These are phyloP conservation scores for Diaporthe aspalathi DNA, from an alignment of 2,329 filamentous ascomycete species.

Conservation along the genomic window DNA sequence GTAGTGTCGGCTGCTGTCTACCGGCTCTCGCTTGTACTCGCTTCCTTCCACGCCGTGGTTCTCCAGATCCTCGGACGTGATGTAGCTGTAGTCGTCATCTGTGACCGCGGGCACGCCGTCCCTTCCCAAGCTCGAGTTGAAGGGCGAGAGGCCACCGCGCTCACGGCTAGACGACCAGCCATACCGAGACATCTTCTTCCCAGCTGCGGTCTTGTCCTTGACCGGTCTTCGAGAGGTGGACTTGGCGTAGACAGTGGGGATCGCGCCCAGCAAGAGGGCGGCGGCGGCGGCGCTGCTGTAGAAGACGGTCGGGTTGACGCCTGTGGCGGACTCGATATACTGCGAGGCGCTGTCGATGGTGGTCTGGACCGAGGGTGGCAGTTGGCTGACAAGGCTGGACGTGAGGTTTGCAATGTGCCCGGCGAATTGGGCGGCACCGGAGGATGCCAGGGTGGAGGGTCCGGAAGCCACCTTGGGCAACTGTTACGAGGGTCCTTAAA, in stretches of 20 bases:
- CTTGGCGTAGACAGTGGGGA: slow-evolving; percentile 51
- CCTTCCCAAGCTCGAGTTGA: slow-evolving; percentile 55
- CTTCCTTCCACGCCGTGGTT: slow-evolving; percentile 52
- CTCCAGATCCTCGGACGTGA: slow-evolving; percentile 80
- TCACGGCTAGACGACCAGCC: slow-evolving; percentile 60
- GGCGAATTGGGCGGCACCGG: slow-evolving; percentile 63
- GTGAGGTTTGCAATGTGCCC: slow-evolving; percentile 65
- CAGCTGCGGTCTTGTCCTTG: slow-evolving; percentile 41
- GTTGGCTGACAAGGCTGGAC: slow-evolving; percentile 52
- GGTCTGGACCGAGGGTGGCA: slow-evolving; percentile 59
- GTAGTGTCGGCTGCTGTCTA: slow-evolving; percentile 30
- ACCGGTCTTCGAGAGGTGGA: slow-evolving; percentile 42
- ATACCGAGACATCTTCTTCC: slow-evolving; percentile 62
- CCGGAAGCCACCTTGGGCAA: slow-evolving; percentile 71
- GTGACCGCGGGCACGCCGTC: slow-evolving; percentile 70
- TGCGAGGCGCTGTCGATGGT: slow-evolving; percentile 67
- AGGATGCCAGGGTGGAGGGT: slow-evolving; percentile 66
- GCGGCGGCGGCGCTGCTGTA: slow-evolving; percentile 64
- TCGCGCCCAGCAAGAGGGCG: slow-evolving; percentile 60
- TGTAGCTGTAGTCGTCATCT: slow-evolving; percentile 84
- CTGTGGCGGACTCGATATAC: slow-evolving; percentile 62
- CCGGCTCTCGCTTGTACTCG: slow-evolving; percentile 44
- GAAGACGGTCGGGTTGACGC: slow-evolving; percentile 60
- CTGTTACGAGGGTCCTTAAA: slow-evolving; percentile 53
- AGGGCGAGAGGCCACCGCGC: slow-evolving; percentile 61